These are phyloP conservation scores for Calamus simplicifolius DNA, from an alignment of 176 grass and related monocot species.

Conservation along the genomic window DNA sequence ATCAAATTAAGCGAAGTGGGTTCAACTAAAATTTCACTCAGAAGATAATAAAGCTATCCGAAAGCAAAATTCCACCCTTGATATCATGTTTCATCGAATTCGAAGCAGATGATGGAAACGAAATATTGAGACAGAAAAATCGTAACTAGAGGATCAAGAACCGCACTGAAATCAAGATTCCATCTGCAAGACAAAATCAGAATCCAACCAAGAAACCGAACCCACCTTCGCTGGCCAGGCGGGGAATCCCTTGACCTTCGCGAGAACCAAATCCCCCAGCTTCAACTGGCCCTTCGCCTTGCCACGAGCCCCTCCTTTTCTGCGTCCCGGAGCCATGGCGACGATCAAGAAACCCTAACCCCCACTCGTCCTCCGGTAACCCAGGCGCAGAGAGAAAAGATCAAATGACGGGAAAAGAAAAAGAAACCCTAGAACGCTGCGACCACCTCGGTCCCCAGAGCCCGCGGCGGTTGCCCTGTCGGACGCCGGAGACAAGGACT, in stretches of 20 bases:
- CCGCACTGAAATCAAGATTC: not conserved
- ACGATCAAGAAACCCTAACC: conserved; percentile 40
- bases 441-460: no score
- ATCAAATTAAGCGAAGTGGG: no score
- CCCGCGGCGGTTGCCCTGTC: no score
- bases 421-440: conserved; percentile 5
- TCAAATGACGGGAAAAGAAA: conserved; percentile 8
- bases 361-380: conserved; percentile 23
- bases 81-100: no score
- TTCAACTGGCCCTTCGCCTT: conserved; percentile 62
- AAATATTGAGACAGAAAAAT: not conserved
- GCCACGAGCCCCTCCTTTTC: conserved; percentile 43
- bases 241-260: conserved; percentile 98
- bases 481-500: not conserved
- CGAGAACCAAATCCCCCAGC: conserved; percentile 85
- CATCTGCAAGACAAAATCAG: not conserved
- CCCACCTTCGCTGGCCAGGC: conserved; percentile 83
- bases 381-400: conserved; percentile 12
- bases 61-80: no score
- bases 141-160: not conserved
- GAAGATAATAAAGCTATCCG: no score
- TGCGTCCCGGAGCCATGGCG: conserved; percentile 56
- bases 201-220: not conserved
- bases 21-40: no score
- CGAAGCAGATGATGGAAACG: no score